Conservation (phyloP, 2,329 filamentous ascomycete genomes). For the Bipolaris oryzae region DNA sequence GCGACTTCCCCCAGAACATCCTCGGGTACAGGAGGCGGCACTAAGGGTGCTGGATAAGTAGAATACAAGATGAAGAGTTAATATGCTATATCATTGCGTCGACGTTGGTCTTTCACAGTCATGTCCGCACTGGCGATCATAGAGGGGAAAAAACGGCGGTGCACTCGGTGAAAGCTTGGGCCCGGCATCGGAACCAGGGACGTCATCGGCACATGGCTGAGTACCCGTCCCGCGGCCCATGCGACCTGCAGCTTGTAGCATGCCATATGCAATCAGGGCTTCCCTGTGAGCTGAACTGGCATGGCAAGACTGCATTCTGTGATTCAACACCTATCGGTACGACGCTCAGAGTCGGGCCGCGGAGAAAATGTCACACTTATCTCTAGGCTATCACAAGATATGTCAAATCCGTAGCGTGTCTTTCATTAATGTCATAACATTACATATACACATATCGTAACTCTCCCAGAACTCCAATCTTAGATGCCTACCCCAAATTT, state of each 20-base stretch:
- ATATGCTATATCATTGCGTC: slow-evolving; percentile 13
- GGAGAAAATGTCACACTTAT: background rate
- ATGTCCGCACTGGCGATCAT: background rate
- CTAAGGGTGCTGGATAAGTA: background rate
- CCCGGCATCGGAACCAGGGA: slow-evolving; percentile 10
- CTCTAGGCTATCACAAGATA: background rate
- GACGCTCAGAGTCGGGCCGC: background rate
- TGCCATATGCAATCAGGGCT: background rate
- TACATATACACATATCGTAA: background rate
- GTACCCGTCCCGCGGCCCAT: background rate
- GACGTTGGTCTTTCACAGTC: background rate
- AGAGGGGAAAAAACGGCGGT: slow-evolving; percentile 13
- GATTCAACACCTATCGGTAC: background rate
- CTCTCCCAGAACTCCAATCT: background rate
- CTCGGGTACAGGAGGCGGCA: slow-evolving; percentile 14
- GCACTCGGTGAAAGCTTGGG: slow-evolving; percentile 21
- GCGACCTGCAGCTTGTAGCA: background rate
- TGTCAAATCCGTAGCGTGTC: background rate
- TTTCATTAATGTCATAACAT: background rate
- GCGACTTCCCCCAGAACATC: slow-evolving; percentile 27
- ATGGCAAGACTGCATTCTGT: background rate
- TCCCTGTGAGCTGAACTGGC: background rate
- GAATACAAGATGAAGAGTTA: background rate
- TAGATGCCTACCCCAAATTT: slow-evolving; percentile 31
- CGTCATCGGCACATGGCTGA: slow-evolving; percentile 4